These are phyloP conservation scores for Pleodorina starrii DNA, from an alignment of 139 green algal genomes.

Conservation along the genomic window DNA sequence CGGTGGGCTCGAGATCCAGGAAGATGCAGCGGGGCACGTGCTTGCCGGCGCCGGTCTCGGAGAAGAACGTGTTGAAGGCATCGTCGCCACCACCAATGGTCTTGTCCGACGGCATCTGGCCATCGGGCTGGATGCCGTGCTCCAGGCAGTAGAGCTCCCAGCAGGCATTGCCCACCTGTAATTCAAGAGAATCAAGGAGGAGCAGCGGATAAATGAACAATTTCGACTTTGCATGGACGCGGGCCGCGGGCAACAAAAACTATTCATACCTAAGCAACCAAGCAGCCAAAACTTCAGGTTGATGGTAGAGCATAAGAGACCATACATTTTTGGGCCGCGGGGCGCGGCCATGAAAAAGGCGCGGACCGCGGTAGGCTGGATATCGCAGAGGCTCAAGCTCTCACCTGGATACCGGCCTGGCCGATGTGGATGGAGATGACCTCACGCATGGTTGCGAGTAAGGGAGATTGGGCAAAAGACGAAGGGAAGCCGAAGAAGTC, in stretches of 20 bases:
- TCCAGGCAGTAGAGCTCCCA: slow-evolving; percentile 99
- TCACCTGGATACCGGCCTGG: slow-evolving; percentile 90
- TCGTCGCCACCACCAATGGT: slow-evolving; percentile 92
- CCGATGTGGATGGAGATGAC: slow-evolving; percentile 99
- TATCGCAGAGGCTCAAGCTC: too few relatives aligned
- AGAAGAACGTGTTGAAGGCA: slow-evolving; percentile 98
- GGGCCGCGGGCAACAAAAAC: too few relatives aligned
- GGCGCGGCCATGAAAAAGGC: too few relatives aligned
- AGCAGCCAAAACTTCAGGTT: too few relatives aligned
- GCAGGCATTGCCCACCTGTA: slow-evolving; percentile 97
- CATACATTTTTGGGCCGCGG: too few relatives aligned
- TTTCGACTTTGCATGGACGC: too few relatives aligned
- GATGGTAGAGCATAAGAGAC: too few relatives aligned
- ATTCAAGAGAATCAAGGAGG: not conserved
- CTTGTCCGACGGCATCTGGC: slow-evolving; percentile 97
- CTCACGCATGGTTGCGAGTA: slow-evolving; percentile 88
- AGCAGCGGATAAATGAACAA: too few relatives aligned
- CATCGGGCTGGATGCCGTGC: slow-evolving; percentile 98
- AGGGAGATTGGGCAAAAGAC: not conserved
- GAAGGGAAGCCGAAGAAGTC: not conserved
- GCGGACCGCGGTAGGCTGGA: too few relatives aligned
- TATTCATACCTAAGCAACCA: too few relatives aligned
- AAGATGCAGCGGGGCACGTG: slow-evolving; percentile 94
- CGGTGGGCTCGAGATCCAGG: slow-evolving; percentile 97
- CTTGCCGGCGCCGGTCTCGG: slow-evolving; percentile 96